Evolutionary conservation across 345 rosid genomes (phyloP).

Genomic region (Pseudoturritis turrita): DNA sequence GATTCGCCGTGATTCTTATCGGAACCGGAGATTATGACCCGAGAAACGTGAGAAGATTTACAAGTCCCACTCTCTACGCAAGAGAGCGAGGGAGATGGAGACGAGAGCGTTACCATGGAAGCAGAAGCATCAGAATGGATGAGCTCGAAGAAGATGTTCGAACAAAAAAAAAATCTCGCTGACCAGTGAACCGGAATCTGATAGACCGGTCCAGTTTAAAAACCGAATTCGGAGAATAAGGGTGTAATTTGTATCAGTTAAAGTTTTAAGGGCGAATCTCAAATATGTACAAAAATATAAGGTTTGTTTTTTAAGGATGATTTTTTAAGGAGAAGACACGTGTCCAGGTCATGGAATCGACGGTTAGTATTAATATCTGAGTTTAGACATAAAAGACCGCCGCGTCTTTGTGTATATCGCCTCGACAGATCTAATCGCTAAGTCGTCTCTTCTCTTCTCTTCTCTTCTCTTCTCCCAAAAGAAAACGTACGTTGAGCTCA

Average conservation of each 20-base stretch:
- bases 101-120: conserved; percentile 54
- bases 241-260: background rate
- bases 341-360: conserved; percentile 11
- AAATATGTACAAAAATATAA: background rate
- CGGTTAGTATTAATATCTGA: conserved; percentile 11
- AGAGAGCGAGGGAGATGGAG: conserved; percentile 60
- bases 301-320: background rate
- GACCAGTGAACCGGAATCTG: background rate
- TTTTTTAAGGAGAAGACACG: background rate
- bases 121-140: conserved; percentile 4
- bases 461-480: background rate
- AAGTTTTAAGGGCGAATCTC: background rate
- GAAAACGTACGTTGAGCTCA: conserved; percentile 4
- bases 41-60: conserved; percentile 46
- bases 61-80: conserved; percentile 43
- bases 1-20: conserved; percentile 29
- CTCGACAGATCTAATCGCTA: conserved; percentile 31
- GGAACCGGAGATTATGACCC: conserved; percentile 32
- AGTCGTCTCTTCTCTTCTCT: conserved; percentile 11
- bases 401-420: conserved; percentile 27
- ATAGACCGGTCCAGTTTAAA: background rate
- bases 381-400: conserved; percentile 15
- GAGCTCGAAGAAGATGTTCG: background rate
- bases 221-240: background rate
- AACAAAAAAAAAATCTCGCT: background rate